Percentiles rank a stretch among this genome's conserved stretches.
Conservation (phyloP, 2,329 filamentous ascomycete species). For the Trichoderma polysporum region DNA sequence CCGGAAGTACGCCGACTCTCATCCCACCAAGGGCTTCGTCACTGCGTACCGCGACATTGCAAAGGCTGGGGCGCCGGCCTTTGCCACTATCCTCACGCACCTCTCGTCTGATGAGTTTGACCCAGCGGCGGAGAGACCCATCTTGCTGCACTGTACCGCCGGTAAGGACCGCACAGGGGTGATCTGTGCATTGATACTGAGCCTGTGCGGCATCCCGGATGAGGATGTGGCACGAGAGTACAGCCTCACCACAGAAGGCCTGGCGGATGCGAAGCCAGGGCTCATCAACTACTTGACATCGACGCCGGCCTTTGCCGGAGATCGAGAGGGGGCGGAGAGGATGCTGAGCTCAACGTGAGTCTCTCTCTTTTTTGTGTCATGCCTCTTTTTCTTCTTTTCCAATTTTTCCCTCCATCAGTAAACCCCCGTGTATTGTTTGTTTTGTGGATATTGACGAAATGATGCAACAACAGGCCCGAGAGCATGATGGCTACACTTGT, state of each 20-base stretch:
- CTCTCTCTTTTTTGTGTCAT: background rate
- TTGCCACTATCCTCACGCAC: conserved; percentile 55
- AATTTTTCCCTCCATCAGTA: background rate
- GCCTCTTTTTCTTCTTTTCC: background rate
- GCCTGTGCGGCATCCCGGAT: conserved; percentile 61
- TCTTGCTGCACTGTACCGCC: conserved; percentile 71
- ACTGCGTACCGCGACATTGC: conserved; percentile 64
- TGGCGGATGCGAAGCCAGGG: conserved; percentile 52
- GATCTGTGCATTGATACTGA: conserved; percentile 63
- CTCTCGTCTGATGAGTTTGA: conserved; percentile 39
- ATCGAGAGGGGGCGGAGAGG: conserved; percentile 44
- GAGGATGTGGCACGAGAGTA: conserved; percentile 67
- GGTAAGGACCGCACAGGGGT: conserved; percentile 78
- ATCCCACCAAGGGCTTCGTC: conserved; percentile 59
- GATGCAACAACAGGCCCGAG: conserved; percentile 38
- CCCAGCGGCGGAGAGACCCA: conserved; percentile 36
- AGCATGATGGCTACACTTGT: conserved; percentile 50
- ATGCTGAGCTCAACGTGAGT: conserved; percentile 47
- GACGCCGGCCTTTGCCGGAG: conserved; percentile 49
- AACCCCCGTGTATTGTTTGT: no score
- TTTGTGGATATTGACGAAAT: background rate
- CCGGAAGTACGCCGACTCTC: conserved; percentile 53
- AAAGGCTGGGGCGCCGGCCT: conserved; percentile 48
- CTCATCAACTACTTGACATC: conserved; percentile 52
- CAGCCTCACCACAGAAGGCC: conserved; percentile 61